Percentiles rank a stretch among this genome's conserved stretches.
Conservation (phyloP, 805 yeast species). For the Saccharomycopsis sp. region DNA sequence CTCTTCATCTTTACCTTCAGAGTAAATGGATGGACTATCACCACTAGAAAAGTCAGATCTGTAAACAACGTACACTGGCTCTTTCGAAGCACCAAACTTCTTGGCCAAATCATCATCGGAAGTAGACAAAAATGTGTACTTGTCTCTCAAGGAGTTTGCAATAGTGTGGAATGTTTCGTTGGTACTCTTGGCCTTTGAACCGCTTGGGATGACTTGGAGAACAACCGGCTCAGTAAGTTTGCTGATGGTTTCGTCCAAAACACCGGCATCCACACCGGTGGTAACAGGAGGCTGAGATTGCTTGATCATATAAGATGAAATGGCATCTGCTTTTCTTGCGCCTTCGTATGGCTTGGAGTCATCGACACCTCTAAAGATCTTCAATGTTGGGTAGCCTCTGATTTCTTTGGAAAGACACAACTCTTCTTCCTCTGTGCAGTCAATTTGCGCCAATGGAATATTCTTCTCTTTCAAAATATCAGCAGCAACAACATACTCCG, state of each 20-base stretch:
- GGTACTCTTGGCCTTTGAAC: conserved; percentile 26
- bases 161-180: conserved; percentile 24
- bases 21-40: conserved; percentile 24
- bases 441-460: conserved; percentile 73
- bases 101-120: conserved; percentile 33
- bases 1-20: conserved; percentile 28
- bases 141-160: conserved; percentile 39
- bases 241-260: conserved; percentile 37
- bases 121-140: conserved; percentile 27
- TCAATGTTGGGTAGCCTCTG: conserved; percentile 79
- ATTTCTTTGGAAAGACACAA: conserved; percentile 61
- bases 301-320: conserved; percentile 69
- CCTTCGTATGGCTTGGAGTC: conserved; percentile 57
- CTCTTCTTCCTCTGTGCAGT: conserved; percentile 71
- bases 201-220: conserved; percentile 40
- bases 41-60: conserved; percentile 28
- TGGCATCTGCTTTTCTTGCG: conserved; percentile 72
- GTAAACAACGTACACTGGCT: conserved; percentile 42
- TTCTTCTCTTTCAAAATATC: conserved; percentile 48
- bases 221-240: conserved; percentile 42
- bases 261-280: conserved; percentile 37
- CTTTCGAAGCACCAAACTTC: conserved; percentile 30
- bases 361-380: conserved; percentile 53
- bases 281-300: conserved; percentile 72
- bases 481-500: conserved; percentile 70